Evolutionary conservation across 768 basidiomycete genomes (phyloP).

Genomic region (Hygrocybe punicea): DNA sequence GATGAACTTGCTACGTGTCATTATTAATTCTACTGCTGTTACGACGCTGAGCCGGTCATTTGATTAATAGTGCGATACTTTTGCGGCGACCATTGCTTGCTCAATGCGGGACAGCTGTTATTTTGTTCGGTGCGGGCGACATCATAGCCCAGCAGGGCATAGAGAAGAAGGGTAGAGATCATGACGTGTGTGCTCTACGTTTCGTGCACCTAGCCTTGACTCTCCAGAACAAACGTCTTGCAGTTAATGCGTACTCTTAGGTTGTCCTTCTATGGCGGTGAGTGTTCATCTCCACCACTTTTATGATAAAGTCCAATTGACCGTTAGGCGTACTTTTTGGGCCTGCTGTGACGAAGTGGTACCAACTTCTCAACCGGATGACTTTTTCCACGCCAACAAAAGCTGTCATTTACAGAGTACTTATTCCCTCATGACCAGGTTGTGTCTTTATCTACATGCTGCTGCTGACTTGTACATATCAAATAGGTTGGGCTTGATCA

Average conservation of each 20-base stretch:
- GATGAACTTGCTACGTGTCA: slow-evolving; percentile 4
- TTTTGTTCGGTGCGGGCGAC: slow-evolving; percentile 74
- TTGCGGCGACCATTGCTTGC: slow-evolving; percentile 59
- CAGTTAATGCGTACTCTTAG: slow-evolving; percentile 62
- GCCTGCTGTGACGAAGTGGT: slow-evolving; percentile 81
- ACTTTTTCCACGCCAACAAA: slow-evolving; percentile 60
- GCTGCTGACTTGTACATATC: background rate
- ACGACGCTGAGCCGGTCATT: background rate
- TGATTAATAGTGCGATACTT: slow-evolving; percentile 50
- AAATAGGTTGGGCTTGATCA: slow-evolving; percentile 81
- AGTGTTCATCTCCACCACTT: slow-evolving; percentile 3
- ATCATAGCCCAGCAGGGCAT: slow-evolving; percentile 83
- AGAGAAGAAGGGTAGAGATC: slow-evolving; percentile 64
- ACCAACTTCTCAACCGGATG: slow-evolving; percentile 64
- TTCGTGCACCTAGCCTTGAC: background rate
- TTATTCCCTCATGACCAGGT: too few species aligned
- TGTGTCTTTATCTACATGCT: background rate
- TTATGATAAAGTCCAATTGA: background rate
- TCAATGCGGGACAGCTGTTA: slow-evolving; percentile 60
- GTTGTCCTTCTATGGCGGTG: slow-evolving; percentile 72
- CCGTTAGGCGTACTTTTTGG: slow-evolving; percentile 66
- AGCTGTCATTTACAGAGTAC: slow-evolving; percentile 59
- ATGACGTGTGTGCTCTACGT: slow-evolving; percentile 58
- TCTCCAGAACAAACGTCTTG: background rate
- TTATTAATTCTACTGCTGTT: background rate